phyloP scores from a whole-genome alignment of 495 filamentous ascomycete species.

The Glutinoglossum americanum region DNA sequence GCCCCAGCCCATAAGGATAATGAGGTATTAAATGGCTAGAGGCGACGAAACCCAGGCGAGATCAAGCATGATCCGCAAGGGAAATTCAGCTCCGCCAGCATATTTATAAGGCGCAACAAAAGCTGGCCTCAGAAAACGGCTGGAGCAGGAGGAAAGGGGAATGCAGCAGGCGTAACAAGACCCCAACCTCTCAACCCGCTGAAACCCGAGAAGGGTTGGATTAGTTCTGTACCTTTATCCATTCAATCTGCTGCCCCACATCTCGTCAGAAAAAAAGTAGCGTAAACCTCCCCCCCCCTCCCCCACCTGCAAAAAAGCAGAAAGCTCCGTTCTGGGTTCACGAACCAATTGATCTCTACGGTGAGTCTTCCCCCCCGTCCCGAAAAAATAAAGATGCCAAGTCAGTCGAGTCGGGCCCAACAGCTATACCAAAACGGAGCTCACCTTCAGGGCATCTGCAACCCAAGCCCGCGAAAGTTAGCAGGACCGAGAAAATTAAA shows the following conservation, averaged over 20 bases:
- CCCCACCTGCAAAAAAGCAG: no score
- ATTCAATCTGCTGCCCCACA: conserved; percentile 30
- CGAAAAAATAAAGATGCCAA: neutral
- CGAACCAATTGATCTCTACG: conserved; percentile 67
- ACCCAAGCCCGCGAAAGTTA: conserved; percentile 2
- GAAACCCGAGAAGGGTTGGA: neutral
- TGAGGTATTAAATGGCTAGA: conserved; percentile 1
- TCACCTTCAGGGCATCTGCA: conserved; percentile 61
- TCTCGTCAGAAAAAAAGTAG: neutral
- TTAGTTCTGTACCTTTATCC: conserved; percentile 41
- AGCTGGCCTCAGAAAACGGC: neutral
- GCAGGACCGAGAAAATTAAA: conserved; percentile 2
- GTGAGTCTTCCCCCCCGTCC: conserved; percentile 34
- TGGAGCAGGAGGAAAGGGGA: neutral
- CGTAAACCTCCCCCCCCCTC: conserved; percentile 4
- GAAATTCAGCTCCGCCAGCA: neutral
- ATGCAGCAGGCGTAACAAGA: neutral
- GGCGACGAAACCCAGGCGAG: no score
- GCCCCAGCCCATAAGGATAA: neutral
- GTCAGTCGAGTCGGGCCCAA: conserved; percentile 2
- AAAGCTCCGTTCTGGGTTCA: neutral
- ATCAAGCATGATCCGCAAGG: no score
- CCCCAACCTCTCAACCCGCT: neutral
- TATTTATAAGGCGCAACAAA: neutral
- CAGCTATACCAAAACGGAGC: neutral